Evolutionary conservation across 805 yeast genomes (phyloP).

Genomic region (Lachancea kluyveri): DNA sequence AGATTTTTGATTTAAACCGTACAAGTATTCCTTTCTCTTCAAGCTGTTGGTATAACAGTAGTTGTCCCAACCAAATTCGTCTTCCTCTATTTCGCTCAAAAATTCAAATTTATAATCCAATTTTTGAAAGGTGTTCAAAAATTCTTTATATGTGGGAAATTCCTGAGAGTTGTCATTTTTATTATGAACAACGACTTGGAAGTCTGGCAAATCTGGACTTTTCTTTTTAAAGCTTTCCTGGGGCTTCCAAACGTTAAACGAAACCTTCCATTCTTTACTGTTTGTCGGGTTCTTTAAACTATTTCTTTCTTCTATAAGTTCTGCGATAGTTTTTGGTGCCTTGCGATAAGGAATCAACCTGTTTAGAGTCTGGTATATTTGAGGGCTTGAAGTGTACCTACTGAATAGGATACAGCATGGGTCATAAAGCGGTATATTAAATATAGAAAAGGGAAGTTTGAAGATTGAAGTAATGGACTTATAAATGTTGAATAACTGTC

Average conservation of each 20-base stretch:
- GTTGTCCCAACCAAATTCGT: conserved; percentile 18
- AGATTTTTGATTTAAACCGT: conserved; percentile 7
- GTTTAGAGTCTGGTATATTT: conserved; percentile 28
- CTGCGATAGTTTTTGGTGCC: conserved; percentile 12
- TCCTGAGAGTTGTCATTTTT: conserved; percentile 30
- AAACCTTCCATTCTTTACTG: conserved; percentile 27
- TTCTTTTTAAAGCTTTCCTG: conserved; percentile 61
- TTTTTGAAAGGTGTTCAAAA: conserved; percentile 33
- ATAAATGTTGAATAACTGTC: no score
- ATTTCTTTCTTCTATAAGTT: conserved; percentile 3
- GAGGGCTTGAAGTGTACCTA: conserved; percentile 22
- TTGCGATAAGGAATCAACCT: conserved; percentile 21
- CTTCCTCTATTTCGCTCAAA: conserved; percentile 23
- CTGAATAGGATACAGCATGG: conserved; percentile 12
- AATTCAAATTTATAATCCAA: conserved; percentile 29
- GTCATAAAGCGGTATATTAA: conserved; percentile 10
- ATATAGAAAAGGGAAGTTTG: conserved; percentile 6
- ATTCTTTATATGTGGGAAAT: conserved; percentile 43
- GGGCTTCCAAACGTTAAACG: conserved; percentile 83
- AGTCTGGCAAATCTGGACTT: conserved; percentile 67
- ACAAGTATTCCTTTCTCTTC: conserved; percentile 9
- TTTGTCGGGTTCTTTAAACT: not conserved
- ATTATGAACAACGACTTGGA: conserved; percentile 56
- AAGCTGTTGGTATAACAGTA: conserved; percentile 13
- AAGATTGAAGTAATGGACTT: not conserved